Percentiles rank a stretch among this genome's conserved stretches.
These are phyloP conservation scores for Phytomonas sp. DNA, from an alignment of 208 protist genomes.

Conservation along the genomic window DNA sequence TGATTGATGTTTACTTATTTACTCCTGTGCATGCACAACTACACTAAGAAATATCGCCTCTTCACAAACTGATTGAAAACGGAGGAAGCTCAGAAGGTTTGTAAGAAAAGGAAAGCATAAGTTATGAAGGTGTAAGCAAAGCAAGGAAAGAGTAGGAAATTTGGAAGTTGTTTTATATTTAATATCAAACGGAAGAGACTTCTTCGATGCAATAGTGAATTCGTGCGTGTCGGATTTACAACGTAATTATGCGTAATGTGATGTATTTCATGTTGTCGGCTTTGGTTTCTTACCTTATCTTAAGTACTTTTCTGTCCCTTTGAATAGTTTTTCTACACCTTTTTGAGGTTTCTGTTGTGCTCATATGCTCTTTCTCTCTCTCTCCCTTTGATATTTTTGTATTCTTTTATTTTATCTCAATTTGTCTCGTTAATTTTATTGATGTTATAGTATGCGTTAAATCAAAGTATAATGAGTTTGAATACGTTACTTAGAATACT, in stretches of 20 bases:
- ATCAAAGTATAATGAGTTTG: background rate
- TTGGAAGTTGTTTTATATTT: background rate
- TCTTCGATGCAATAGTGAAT: background rate
- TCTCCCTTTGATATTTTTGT: background rate
- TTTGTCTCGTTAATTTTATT: conserved; percentile 10
- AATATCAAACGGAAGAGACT: background rate
- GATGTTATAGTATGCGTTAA: background rate
- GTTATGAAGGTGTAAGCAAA: background rate
- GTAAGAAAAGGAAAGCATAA: background rate
- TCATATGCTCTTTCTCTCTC: conserved; percentile 5
- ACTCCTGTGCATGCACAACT: background rate
- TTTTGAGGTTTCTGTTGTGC: background rate
- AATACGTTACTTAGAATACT: background rate
- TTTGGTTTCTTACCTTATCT: background rate
- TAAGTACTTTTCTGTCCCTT: conserved; percentile 6
- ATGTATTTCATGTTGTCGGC: background rate
- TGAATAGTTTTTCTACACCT: background rate
- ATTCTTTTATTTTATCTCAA: conserved; percentile 5
- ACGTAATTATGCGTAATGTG: background rate
- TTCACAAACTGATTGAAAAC: background rate
- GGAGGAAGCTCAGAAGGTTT: background rate
- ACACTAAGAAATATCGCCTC: background rate
- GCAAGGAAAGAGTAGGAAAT: background rate
- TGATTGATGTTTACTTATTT: background rate
- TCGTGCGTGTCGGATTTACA: background rate